Conservation (phyloP, 768 basidiomycete species). For the Suillus plorans region DNA sequence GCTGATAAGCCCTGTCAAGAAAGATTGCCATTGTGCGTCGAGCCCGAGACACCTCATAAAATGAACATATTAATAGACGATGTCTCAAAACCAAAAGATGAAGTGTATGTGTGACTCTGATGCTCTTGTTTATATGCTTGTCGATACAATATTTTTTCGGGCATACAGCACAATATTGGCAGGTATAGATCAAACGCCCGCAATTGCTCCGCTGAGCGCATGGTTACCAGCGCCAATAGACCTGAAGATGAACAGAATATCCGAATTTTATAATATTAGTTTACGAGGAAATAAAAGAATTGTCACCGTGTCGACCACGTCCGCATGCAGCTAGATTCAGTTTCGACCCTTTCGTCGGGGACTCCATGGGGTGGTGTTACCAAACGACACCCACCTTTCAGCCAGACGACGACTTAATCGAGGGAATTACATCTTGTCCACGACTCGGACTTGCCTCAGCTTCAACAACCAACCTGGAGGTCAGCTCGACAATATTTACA, state of each 20-base stretch:
- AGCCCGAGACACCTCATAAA: not conserved
- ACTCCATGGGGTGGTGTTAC: not conserved
- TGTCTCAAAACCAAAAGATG: not conserved
- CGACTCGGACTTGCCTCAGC: conserved; percentile 1
- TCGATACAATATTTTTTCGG: not conserved
- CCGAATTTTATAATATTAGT: not conserved
- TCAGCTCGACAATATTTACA: not conserved
- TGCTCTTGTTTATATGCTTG: not conserved
- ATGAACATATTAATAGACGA: not conserved
- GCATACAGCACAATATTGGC: not conserved
- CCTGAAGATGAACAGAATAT: not conserved
- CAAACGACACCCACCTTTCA: conserved; percentile 1
- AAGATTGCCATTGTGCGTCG: not conserved
- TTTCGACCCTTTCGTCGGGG: not conserved
- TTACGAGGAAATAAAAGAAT: conserved; percentile 2
- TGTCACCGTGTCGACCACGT: not conserved
- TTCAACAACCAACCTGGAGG: not conserved
- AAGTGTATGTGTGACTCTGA: not conserved
- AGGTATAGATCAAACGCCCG: not conserved
- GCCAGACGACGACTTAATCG: not conserved
- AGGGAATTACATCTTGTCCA: not conserved
- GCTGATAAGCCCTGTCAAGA: not conserved
- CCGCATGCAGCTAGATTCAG: conserved; percentile 1
- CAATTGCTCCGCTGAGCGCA: not conserved
- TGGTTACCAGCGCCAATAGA: not conserved